Percentiles rank a stretch among this genome's conserved stretches.
Evolutionary conservation across 257 asterid species (phyloP).

Genomic region (Leptodermis oblonga): DNA sequence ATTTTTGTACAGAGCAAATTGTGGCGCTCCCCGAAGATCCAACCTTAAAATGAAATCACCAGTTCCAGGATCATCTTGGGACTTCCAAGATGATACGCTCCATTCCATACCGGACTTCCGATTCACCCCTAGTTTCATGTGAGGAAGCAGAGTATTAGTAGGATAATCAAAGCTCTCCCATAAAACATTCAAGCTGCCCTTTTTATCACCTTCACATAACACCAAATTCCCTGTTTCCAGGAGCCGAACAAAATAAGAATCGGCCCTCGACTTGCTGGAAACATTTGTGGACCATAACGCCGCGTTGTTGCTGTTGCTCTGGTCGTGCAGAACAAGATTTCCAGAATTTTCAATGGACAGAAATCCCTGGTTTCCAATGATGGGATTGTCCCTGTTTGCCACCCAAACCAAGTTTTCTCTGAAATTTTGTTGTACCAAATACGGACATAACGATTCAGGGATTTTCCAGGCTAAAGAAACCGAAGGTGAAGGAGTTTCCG

Average conservation of each 20-base stretch:
- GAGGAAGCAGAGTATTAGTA: no score
- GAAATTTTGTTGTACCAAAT: conserved; percentile 31
- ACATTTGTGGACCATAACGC: conserved; percentile 31
- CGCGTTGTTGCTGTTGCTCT: background rate
- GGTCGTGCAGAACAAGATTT: conserved; percentile 29
- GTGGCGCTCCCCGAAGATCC: no score
- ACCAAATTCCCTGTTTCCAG: conserved; percentile 4
- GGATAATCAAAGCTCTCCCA: no score
- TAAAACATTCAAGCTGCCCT: no score
- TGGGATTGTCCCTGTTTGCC: conserved; percentile 29
- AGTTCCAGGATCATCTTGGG: no score
- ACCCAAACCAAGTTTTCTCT: conserved; percentile 33
- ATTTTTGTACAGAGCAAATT: no score
- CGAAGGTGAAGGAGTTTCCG: no score
- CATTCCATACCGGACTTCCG: conserved; percentile 22
- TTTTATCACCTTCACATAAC: no score
- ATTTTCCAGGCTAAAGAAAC: no score
- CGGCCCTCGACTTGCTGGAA: background rate
- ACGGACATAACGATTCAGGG: conserved; percentile 21
- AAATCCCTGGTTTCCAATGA: no score
- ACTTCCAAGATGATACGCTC: conserved; percentile 37
- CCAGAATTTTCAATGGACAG: conserved; percentile 28
- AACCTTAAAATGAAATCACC: no score
- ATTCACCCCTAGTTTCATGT: no score
- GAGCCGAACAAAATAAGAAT: conserved; percentile 11